Evolutionary conservation across 805 yeast species (phyloP).

Genomic region (Saturnispora hagleri): DNA sequence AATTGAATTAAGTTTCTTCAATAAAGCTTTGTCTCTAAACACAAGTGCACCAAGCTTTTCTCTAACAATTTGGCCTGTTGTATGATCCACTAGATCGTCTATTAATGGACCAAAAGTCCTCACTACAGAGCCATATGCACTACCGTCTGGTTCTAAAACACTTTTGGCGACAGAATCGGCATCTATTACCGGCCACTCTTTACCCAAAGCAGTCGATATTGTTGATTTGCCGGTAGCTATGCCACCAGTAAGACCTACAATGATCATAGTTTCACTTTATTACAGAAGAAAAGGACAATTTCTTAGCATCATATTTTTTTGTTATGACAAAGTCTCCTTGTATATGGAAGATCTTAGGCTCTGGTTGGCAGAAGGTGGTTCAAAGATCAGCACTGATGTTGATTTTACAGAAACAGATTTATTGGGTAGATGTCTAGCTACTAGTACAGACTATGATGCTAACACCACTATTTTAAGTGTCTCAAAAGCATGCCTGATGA

Average conservation of each 20-base stretch:
- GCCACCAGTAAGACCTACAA: conserved; percentile 95
- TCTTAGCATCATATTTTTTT: neutral
- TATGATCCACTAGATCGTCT: conserved; percentile 33
- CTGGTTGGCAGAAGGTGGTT: conserved; percentile 1
- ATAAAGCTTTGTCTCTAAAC: conserved; percentile 48
- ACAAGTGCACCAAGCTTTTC: conserved; percentile 69
- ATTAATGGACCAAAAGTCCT: conserved; percentile 44
- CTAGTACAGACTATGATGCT: conserved; percentile 28
- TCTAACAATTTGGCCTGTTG: conserved; percentile 55
- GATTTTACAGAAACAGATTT: conserved; percentile 32
- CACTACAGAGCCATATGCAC: conserved; percentile 61
- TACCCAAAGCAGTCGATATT: conserved; percentile 52
- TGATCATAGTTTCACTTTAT: conserved; percentile 46
- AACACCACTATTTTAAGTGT: conserved; percentile 44
- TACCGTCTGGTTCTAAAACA: conserved; percentile 72
- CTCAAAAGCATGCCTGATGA: conserved; percentile 50
- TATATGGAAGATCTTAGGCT: neutral
- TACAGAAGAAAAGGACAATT: neutral
- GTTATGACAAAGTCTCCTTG: neutral
- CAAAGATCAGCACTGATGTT: conserved; percentile 18
- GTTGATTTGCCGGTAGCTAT: conserved; percentile 97
- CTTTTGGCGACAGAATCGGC: conserved; percentile 87
- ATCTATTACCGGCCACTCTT: conserved; percentile 58
- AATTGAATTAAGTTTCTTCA: conserved; percentile 55
- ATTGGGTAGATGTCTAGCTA: conserved; percentile 59